Conservation (phyloP, 179 eudicot species). For the Drosera spatulata region DNA sequence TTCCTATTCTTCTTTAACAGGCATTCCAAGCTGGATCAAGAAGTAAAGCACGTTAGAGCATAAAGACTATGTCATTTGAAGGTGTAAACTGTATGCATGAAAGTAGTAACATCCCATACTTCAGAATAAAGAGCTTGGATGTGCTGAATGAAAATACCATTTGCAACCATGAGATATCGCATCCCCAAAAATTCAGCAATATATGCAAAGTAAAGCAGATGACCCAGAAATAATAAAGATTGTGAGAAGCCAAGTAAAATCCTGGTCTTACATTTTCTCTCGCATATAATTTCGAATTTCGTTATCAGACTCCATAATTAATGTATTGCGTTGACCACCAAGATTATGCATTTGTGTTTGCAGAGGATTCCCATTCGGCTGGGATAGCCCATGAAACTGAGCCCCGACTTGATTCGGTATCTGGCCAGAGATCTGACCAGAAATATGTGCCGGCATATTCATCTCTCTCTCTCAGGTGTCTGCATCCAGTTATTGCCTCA, state of each 20-base stretch:
- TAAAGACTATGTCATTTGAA: no score
- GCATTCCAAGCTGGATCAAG: no score
- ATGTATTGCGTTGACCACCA: conserved; percentile 32
- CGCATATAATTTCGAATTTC: conserved; percentile 38
- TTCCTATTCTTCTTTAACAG: no score
- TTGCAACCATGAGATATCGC: no score
- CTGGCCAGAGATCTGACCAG: conserved; percentile 74
- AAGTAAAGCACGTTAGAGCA: no score
- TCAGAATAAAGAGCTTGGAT: not conserved
- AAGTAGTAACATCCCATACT: no score
- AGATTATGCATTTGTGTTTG: conserved; percentile 46
- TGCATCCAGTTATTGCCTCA: no score
- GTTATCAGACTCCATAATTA: conserved; percentile 16
- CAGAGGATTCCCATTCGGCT: conserved; percentile 52
- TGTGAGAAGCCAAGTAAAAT: not conserved
- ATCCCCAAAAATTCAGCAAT: no score
- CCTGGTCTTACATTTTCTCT: conserved; percentile 56
- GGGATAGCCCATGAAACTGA: conserved; percentile 45
- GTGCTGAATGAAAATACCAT: no score
- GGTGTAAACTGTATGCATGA: no score
- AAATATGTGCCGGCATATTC: conserved; percentile 64
- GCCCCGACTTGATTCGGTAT: conserved; percentile 47
- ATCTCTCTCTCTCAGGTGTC: conserved; percentile 22
- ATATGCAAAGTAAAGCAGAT: conserved; percentile 2
- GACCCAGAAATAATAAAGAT: not conserved